These are phyloP conservation scores for Pinus albicaulis DNA, from an alignment of 75 land plant species.

Conservation along the genomic window DNA sequence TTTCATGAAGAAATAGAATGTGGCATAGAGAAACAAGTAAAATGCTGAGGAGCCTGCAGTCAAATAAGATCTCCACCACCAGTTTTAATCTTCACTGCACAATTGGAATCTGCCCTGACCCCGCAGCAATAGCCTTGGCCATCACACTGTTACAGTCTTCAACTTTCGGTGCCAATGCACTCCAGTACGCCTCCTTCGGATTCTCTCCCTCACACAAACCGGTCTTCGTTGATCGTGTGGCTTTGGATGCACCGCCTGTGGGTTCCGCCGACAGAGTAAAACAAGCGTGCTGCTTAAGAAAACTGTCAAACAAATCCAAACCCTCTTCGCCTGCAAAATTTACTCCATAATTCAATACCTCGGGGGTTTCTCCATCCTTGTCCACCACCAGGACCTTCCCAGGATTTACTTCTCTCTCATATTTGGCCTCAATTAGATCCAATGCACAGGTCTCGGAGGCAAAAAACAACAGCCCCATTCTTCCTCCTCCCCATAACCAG, in stretches of 20 bases:
- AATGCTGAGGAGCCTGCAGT: no score
- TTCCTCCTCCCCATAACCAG: no score
- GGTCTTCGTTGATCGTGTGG: not conserved
- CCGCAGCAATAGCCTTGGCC: slow-evolving; percentile 78
- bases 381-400: no score
- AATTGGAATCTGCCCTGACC: slow-evolving; percentile 66
- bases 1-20: no score
- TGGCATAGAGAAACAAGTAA: no score
- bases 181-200: slow-evolving; percentile 54
- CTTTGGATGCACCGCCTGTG: not conserved
- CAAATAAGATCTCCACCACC: no score
- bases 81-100: no score
- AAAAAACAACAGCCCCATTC: no score
- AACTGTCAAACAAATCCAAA: slow-evolving; percentile 45
- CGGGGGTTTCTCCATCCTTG: not conserved
- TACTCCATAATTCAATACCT: slow-evolving; percentile 56
- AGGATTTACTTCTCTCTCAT: no score
- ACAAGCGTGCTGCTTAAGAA: slow-evolving; percentile 47
- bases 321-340: slow-evolving; percentile 17
- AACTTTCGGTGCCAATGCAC: slow-evolving; percentile 62
- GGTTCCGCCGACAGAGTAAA: slow-evolving; percentile 23
- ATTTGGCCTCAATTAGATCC: no score
- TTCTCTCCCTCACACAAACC: not conserved
- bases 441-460: no score
- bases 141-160: slow-evolving; percentile 63